Conservation (phyloP, 352 stramenopile species). For the Phytophthora hibernalis region DNA sequence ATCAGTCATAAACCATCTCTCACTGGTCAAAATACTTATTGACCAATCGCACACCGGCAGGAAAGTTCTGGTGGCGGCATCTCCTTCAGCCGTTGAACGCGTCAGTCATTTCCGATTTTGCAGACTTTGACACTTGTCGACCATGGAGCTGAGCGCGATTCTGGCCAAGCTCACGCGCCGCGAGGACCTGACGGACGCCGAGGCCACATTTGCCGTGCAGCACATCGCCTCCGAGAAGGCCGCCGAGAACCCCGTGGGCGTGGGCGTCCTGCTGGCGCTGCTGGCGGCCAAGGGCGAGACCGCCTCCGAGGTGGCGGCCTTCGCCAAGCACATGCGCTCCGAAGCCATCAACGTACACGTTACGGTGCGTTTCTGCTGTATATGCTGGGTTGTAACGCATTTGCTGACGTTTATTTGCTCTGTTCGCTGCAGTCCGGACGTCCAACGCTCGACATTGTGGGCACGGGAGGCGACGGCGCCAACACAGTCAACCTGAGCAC, state of each 20-base stretch:
- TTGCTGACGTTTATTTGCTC: slow-evolving; percentile 8
- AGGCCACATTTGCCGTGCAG: slow-evolving; percentile 75
- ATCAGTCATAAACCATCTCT: not conserved
- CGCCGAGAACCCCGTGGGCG: slow-evolving; percentile 62
- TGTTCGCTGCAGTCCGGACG: slow-evolving; percentile 43
- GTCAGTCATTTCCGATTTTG: slow-evolving; percentile 23
- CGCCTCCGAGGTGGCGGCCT: slow-evolving; percentile 94
- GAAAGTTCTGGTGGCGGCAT: slow-evolving; percentile 14
- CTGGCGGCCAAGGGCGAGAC: slow-evolving; percentile 96
- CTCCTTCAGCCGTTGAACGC: slow-evolving; percentile 12
- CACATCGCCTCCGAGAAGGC: slow-evolving; percentile 76
- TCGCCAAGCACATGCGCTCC: slow-evolving; percentile 96
- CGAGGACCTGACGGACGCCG: slow-evolving; percentile 74
- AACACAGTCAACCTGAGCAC: slow-evolving; percentile 99
- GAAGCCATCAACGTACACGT: slow-evolving; percentile 89
- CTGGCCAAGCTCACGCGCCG: slow-evolving; percentile 75
- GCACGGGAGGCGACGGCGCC: slow-evolving; percentile 97
- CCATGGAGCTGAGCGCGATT: slow-evolving; percentile 79
- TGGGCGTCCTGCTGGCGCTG: slow-evolving; percentile 95
- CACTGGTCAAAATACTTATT: not conserved
- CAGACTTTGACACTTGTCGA: too few species aligned
- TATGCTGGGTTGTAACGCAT: not conserved
- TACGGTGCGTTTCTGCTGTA: slow-evolving; percentile 32
- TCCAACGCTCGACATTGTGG: slow-evolving; percentile 98
- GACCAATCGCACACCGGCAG: not conserved